These are phyloP conservation scores for Kluyveromyces sp. DNA, from an alignment of 1,139 yeast species.

Conservation along the genomic window DNA sequence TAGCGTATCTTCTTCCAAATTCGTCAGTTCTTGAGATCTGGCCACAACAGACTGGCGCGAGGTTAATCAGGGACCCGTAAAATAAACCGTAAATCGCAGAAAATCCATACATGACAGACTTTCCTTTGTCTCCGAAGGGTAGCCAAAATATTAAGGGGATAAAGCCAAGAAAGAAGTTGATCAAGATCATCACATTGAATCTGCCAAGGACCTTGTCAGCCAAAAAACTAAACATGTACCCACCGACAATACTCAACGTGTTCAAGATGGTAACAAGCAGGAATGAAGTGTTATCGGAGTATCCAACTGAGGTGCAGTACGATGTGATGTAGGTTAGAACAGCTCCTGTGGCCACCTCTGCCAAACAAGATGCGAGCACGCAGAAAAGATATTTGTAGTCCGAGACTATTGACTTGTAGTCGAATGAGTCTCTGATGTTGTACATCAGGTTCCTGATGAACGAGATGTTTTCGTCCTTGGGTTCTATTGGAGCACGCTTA, in stretches of 20 bases:
- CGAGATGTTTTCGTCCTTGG: neutral
- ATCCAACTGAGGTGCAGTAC: slow-evolving; percentile 12
- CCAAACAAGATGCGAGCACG: slow-evolving; percentile 24
- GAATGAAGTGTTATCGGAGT: slow-evolving; percentile 11
- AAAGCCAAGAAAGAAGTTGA: slow-evolving; percentile 36
- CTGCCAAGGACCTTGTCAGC: slow-evolving; percentile 46
- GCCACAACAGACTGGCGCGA: slow-evolving; percentile 44
- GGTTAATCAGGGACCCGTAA: slow-evolving; percentile 38
- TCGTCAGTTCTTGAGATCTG: slow-evolving; percentile 40
- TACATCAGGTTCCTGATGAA: neutral
- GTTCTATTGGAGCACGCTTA: slow-evolving; percentile 5
- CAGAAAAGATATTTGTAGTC: slow-evolving; percentile 23
- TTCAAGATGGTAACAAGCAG: slow-evolving; percentile 15
- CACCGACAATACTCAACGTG: slow-evolving; percentile 39
- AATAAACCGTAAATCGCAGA: slow-evolving; percentile 38
- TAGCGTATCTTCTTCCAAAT: slow-evolving; percentile 44
- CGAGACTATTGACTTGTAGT: slow-evolving; percentile 20
- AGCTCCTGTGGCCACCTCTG: slow-evolving; percentile 19
- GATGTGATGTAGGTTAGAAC: slow-evolving; percentile 36
- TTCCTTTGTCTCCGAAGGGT: slow-evolving; percentile 40
- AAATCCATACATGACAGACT: slow-evolving; percentile 32
- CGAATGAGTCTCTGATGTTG: slow-evolving; percentile 17
- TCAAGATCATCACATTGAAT: slow-evolving; percentile 42
- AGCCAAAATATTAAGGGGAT: slow-evolving; percentile 44
- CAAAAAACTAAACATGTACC: slow-evolving; percentile 42